Evolutionary conservation across 768 basidiomycete genomes (phyloP).

Genomic region (Leccinum imitatum): DNA sequence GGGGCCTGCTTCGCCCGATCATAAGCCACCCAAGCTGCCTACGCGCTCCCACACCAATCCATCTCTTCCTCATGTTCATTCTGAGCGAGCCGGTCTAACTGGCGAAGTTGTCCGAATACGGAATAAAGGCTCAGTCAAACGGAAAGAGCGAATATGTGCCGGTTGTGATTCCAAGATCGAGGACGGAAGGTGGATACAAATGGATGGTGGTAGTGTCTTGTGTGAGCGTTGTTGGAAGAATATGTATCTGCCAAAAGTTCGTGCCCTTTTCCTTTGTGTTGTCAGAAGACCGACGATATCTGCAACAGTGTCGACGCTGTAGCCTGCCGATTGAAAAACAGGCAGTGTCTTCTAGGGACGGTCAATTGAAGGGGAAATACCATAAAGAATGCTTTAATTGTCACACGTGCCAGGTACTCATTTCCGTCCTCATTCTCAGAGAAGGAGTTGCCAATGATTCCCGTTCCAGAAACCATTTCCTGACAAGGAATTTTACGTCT

Average conservation of each 20-base stretch:
- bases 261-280: constrained; percentile 17
- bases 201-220: constrained; percentile 71
- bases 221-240: constrained; percentile 96
- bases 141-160: constrained; percentile 51
- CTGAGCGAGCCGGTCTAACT: constrained; percentile 24
- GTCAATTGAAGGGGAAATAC: constrained; percentile 95
- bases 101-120: constrained; percentile 32
- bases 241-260: constrained; percentile 90
- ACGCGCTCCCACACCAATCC: constrained; percentile 54
- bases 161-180: constrained; percentile 70
- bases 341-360: constrained; percentile 88
- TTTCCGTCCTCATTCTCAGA: constrained; percentile 8
- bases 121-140: constrained; percentile 34
- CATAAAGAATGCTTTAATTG: constrained; percentile 92
- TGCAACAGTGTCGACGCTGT: constrained; percentile 78
- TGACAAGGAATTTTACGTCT: constrained; percentile 89
- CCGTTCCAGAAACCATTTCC: constrained; percentile 76
- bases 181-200: constrained; percentile 80
- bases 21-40: constrained; percentile 52
- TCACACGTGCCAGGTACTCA: constrained; percentile 68
- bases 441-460: constrained; percentile 3
- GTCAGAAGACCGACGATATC: constrained; percentile 2
- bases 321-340: constrained; percentile 84
- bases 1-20: constrained; percentile 43
- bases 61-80: constrained; percentile 36